Conservation (phyloP, 805 yeast genomes). For the Pichia paraexigua region DNA sequence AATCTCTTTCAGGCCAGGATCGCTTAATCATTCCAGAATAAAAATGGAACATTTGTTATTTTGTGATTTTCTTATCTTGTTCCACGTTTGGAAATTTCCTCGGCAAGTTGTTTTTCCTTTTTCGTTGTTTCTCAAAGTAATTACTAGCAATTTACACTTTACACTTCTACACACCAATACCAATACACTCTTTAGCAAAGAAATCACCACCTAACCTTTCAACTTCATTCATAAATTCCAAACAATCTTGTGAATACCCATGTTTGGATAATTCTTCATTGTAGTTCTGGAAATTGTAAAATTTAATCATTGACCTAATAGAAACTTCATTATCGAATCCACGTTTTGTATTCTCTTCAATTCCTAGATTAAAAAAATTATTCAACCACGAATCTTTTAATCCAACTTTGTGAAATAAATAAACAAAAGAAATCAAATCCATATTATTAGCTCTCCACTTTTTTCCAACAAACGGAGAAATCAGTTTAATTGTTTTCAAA, state of each 20-base stretch:
- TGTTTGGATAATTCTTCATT: constrained; percentile 42
- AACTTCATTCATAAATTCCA: constrained; percentile 14
- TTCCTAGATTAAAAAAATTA: constrained; percentile 70
- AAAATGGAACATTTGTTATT: no score
- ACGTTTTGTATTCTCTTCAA: constrained; percentile 64
- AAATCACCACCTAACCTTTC: constrained; percentile 26
- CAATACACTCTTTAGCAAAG: constrained; percentile 24
- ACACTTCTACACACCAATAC: background rate
- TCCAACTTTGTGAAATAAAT: constrained; percentile 61
- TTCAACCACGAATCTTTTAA: constrained; percentile 83
- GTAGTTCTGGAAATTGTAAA: constrained; percentile 60
- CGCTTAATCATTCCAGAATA: no score
- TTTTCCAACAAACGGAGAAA: constrained; percentile 85
- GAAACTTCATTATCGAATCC: constrained; percentile 85
- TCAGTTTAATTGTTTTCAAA: constrained; percentile 63
- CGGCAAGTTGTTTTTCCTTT: background rate
- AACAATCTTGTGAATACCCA: constrained; percentile 39
- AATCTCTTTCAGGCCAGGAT: no score
- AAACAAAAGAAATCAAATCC: constrained; percentile 87
- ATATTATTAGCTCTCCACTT: constrained; percentile 91
- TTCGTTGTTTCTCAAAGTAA: no score
- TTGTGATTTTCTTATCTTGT: background rate
- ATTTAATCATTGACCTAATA: constrained; percentile 66
- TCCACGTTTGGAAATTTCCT: background rate
- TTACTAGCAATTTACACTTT: background rate